Evolutionary conservation across 2,329 filamentous ascomycete genomes (phyloP).

Genomic region (Aspergillus tubingensis): DNA sequence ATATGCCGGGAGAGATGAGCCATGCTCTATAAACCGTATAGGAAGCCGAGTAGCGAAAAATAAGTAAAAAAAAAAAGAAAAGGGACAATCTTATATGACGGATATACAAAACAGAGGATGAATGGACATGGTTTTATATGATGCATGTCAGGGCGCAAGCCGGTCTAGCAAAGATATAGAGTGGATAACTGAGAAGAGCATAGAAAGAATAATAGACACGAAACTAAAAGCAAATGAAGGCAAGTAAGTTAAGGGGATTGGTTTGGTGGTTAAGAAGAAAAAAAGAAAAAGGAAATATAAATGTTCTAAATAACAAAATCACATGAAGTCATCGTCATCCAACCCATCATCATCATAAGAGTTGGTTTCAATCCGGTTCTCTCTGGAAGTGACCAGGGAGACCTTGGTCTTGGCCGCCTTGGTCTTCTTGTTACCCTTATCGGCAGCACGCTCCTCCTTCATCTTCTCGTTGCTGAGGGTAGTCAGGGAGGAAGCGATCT

Average conservation of each 20-base stretch:
- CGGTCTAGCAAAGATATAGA: conserved; percentile 3
- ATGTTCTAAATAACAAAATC: conserved; percentile 26
- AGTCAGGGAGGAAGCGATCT: conserved; percentile 84
- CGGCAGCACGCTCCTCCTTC: conserved; percentile 93
- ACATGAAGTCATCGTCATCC: conserved; percentile 60
- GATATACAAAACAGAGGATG: conserved; percentile 8
- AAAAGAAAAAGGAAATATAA: neutral
- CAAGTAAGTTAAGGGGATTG: neutral
- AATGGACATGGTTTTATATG: conserved; percentile 5
- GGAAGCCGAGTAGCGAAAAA: neutral
- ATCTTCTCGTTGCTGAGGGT: conserved; percentile 95
- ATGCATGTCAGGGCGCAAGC: neutral
- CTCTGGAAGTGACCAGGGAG: conserved; percentile 67
- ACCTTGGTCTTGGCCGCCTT: conserved; percentile 97
- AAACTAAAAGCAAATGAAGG: neutral
- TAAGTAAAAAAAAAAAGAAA: neutral
- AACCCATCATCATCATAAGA: conserved; percentile 85
- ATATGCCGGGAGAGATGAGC: neutral
- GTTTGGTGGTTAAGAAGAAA: conserved; percentile 9
- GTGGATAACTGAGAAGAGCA: neutral
- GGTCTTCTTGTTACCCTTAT: conserved; percentile 93
- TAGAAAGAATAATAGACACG: neutral
- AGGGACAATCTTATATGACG: neutral
- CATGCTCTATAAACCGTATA: neutral
- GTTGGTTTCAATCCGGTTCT: conserved; percentile 66